phyloP scores from a whole-genome alignment of 192 early-diverging fungal genomes.

The Pecoramyces ruminantium region DNA sequence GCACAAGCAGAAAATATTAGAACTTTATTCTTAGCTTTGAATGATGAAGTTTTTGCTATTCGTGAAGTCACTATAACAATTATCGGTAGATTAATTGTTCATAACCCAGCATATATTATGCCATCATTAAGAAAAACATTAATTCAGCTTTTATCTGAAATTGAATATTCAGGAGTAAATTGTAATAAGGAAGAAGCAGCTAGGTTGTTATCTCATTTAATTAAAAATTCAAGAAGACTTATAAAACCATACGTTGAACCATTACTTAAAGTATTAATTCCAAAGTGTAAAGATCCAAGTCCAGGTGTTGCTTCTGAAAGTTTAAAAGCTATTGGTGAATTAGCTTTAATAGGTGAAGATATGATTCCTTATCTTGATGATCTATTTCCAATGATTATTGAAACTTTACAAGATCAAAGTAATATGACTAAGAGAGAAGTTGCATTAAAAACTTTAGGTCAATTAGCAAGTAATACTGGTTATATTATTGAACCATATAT shows the following conservation, averaged over 20 bases:
- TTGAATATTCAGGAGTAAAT: constrained; percentile 70
- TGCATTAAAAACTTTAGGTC: constrained; percentile 70
- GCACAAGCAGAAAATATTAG: constrained; percentile 83
- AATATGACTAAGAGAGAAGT: constrained; percentile 68
- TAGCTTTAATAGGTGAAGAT: constrained; percentile 67
- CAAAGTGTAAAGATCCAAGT: constrained; percentile 59
- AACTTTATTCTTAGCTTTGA: constrained; percentile 67
- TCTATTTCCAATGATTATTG: constrained; percentile 71
- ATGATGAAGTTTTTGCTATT: constrained; percentile 81
- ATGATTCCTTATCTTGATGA: constrained; percentile 62
- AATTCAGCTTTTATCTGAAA: constrained; percentile 72
- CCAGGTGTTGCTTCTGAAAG: constrained; percentile 64
- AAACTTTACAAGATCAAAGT: constrained; percentile 74
- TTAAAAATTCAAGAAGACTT: constrained; percentile 56
- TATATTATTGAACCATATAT: constrained; percentile 70
- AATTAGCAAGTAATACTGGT: constrained; percentile 59
- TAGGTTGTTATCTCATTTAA: constrained; percentile 54
- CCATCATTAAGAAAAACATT: constrained; percentile 71
- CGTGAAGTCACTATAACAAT: constrained; percentile 64
- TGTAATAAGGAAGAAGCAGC: constrained; percentile 77
- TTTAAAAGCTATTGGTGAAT: constrained; percentile 62
- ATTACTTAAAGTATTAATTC: constrained; percentile 66
- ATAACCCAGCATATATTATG: constrained; percentile 86
- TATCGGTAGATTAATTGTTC: constrained; percentile 67
- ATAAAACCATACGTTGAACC: constrained; percentile 82